Conservation (phyloP, 495 filamentous ascomycete genomes). For the Lasiosphaeris hirsuta region DNA sequence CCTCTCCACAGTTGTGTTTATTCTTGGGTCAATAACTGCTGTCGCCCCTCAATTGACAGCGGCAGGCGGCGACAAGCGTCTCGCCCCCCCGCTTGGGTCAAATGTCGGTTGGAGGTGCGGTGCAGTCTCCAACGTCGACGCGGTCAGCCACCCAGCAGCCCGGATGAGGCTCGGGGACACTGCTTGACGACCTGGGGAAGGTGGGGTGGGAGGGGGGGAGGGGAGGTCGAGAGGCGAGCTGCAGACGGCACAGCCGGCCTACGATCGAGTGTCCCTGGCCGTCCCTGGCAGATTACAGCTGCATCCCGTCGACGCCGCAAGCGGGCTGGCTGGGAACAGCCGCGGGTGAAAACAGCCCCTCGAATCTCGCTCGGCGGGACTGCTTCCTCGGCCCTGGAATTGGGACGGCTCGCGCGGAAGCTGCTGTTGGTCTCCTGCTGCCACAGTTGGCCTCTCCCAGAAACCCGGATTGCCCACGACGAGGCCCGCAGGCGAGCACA, state of each 20-base stretch:
- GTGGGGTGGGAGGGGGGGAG: too few species aligned
- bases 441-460: not conserved
- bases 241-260: not conserved
- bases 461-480: slow-evolving; percentile 3
- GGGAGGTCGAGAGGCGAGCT: slow-evolving; percentile 5
- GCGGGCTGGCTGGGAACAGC: not conserved
- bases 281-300: slow-evolving; percentile 3
- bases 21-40: too few species aligned
- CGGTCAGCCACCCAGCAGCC: too few species aligned
- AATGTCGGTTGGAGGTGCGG: too few species aligned
- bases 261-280: not conserved
- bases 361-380: slow-evolving; percentile 1
- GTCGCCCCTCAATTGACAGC: too few species aligned
- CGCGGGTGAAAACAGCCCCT: not conserved
- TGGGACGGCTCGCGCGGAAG: too few species aligned
- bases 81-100: too few species aligned
- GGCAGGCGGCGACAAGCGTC: too few species aligned
- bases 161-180: not conserved
- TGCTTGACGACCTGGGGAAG: too few species aligned
- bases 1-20: too few species aligned
- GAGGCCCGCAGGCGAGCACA: not conserved
- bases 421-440: not conserved
- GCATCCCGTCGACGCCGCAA: not conserved
- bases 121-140: too few species aligned
- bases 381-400: not conserved